phyloP scores from a whole-genome alignment of 805 yeast genomes.

The Yamadazyma takamatsuzukensis region DNA sequence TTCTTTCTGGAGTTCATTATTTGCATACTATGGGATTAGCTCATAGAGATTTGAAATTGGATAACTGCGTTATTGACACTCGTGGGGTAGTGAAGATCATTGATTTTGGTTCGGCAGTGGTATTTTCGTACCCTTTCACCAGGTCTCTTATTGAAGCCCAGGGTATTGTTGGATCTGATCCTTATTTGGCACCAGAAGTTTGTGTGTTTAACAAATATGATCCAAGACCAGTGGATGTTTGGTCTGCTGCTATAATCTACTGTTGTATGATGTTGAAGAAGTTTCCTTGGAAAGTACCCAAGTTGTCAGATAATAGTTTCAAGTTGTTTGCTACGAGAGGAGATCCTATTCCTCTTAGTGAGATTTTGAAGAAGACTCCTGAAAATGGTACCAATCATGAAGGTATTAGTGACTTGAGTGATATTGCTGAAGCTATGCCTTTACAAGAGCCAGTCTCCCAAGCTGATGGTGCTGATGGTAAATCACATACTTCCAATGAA shows the following conservation, averaged over 20 bases:
- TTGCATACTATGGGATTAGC: slow-evolving; percentile 77
- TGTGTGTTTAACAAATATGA: slow-evolving; percentile 56
- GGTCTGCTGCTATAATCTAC: slow-evolving; percentile 82
- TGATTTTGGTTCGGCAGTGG: slow-evolving; percentile 83
- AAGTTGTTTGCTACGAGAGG: slow-evolving; percentile 53
- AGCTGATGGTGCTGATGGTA: slow-evolving; percentile 17
- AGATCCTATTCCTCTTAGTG: slow-evolving; percentile 58
- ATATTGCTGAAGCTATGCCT: slow-evolving; percentile 10
- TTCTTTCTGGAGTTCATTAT: slow-evolving; percentile 67
- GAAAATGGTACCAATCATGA: slow-evolving; percentile 18
- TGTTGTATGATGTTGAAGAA: slow-evolving; percentile 84
- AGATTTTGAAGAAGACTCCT: slow-evolving; percentile 36
- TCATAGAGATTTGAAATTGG: slow-evolving; percentile 78
- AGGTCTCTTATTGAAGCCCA: slow-evolving; percentile 56
- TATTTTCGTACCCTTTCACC: slow-evolving; percentile 73
- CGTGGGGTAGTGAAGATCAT: slow-evolving; percentile 74
- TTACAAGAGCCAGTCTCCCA: slow-evolving; percentile 4
- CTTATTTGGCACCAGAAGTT: slow-evolving; percentile 84
- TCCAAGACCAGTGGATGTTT: slow-evolving; percentile 75
- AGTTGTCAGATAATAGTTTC: slow-evolving; percentile 64
- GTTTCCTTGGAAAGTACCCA: slow-evolving; percentile 87
- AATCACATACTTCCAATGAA: slow-evolving; percentile 59
- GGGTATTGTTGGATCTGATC: slow-evolving; percentile 84
- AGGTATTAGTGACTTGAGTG: slow-evolving; percentile 14
- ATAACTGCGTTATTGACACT: slow-evolving; percentile 73